Evolutionary conservation across 345 rosid genomes (phyloP), one percentile per base, ranked within the genome.

Genomic region (Excoecaria cochinchinensis): DNA sequence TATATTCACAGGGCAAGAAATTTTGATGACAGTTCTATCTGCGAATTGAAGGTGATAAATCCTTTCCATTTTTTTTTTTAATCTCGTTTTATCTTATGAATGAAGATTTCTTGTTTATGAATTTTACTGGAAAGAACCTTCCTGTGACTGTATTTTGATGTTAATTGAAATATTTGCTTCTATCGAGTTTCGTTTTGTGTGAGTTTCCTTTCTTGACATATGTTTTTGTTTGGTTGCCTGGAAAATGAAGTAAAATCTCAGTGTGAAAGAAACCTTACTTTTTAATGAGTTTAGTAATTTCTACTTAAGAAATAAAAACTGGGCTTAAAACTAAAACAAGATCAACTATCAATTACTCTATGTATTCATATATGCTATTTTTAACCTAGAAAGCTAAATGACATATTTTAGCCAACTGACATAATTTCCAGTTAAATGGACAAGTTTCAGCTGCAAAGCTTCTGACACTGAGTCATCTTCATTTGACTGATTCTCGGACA

Each of bases 31-130:
- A 46, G 57, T 74, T 75, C 19, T 51, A 55, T 56, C 69, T 52
- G 67, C 69, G 38, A 70, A 40, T 74, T 70, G 67, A 67, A 57
- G 79, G 81, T 71, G 61, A 69, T 56, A 58, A 8, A 15, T 55
- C 22, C 73, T 24, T 19, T 67, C 38, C 36, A 1, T 1, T 12
- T 16, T 4, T 75, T 22, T 44, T 58, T 25, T 8, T 47, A 5
- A 52, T 52, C n/a, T 14, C 39, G 44, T 60, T 39, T 67, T 38
- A 67, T 73, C 53, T 73, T 38, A 51, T n/a, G 3, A 10, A 8
- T 38, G n/a, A 17, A 39, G 60, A 24, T 15, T 67, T 40, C 40
- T 52, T 61, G 13, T 17, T 40, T 31, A 39, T 21, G 17, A 64
- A 61, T 51, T 16, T 42, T n/a, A n/a, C 4, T 31, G 5, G 0